Evolutionary conservation across 1,139 yeast species (phyloP).

Genomic region (Blastobotrys capitulatus): DNA sequence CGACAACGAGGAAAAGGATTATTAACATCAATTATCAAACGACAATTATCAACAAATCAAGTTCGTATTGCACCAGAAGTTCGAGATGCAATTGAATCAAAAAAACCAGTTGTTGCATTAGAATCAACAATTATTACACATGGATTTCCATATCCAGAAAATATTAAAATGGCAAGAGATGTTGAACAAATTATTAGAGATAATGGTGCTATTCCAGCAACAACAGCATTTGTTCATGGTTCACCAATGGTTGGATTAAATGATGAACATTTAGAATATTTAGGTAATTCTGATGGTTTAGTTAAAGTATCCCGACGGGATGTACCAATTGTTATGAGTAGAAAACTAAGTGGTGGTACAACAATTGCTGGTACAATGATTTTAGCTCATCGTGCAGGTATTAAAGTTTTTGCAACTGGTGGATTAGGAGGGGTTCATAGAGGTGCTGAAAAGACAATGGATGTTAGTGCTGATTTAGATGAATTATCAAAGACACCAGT

Average conservation of each 20-base stretch:
- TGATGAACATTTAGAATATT: constrained; percentile 41
- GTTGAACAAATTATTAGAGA: constrained; percentile 60
- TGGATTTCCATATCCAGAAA: constrained; percentile 80
- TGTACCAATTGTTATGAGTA: constrained; percentile 67
- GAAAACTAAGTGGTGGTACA: constrained; percentile 69
- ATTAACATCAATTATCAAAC: neutral
- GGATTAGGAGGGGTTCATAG: constrained; percentile 92
- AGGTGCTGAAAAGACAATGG: constrained; percentile 70
- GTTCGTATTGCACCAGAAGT: constrained; percentile 49
- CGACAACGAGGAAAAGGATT: neutral
- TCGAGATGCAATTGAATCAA: constrained; percentile 49
- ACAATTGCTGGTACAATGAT: constrained; percentile 91
- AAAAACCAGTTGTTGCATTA: constrained; percentile 65
- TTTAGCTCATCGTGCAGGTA: constrained; percentile 67
- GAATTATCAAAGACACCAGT: constrained; percentile 81
- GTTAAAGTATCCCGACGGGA: constrained; percentile 78
- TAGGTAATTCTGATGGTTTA: constrained; percentile 40
- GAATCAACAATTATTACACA: constrained; percentile 89
- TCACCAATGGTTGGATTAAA: constrained; percentile 63
- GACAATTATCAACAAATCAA: neutral
- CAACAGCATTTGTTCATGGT: constrained; percentile 74
- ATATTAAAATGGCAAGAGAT: constrained; percentile 61
- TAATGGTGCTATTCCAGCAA: constrained; percentile 77
- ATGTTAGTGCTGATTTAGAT: constrained; percentile 80
- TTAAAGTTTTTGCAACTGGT: constrained; percentile 85